Base-by-base conservation (phyloP, 257 asterid species). In the Orobanche coerulescens region DNA sequence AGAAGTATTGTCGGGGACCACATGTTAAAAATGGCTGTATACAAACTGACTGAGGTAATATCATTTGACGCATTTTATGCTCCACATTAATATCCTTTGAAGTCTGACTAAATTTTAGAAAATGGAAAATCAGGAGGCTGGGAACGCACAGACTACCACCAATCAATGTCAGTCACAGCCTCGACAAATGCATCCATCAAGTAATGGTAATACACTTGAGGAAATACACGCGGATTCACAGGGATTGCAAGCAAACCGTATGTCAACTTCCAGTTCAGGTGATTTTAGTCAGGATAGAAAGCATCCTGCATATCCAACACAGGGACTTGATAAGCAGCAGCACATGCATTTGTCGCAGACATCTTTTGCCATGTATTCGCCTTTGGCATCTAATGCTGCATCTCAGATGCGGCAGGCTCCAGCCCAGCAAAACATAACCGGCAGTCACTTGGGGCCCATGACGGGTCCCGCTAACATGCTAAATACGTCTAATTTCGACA, bases 21-120 rank as follows among this genome's bases (percentile, higher is more conserved):
- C 65, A 92, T 88, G 98, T 81, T 92, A 60, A 88, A 86, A 79
- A 74, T 78, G 84, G 98, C 95, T 54, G 94, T 86, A n/a, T 81
- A 56, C 73, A 89, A 81, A 72, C 76, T 92, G 70, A 73, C 83
- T 69, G 94, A 86, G 82, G 97, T 82, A 58, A n/a, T n/a, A n/a
- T n/a, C n/a, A n/a, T n/a, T n/a, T n/a, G 14, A 30, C 55, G 54
- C 52, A 36, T 12, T 47, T 68, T 57, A 25, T 48, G 33, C 43
- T 57, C 57, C 7, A 66, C 14, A 43, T 39, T 9, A 14, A 52
- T 31, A n/a, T 58, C 33, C 54, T 70, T 47, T 56, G 47, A 11
- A 62, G 52, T 71, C 44, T 65, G 59, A 73, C 60, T 64, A 57
- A n/a, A 44, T 64, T 62, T 68, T 43, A 47, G 39, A 46, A 73